These are phyloP conservation scores for Paecilomyces sp. DNA, from an alignment of 2,329 filamentous ascomycete species.

Conservation along the genomic window DNA sequence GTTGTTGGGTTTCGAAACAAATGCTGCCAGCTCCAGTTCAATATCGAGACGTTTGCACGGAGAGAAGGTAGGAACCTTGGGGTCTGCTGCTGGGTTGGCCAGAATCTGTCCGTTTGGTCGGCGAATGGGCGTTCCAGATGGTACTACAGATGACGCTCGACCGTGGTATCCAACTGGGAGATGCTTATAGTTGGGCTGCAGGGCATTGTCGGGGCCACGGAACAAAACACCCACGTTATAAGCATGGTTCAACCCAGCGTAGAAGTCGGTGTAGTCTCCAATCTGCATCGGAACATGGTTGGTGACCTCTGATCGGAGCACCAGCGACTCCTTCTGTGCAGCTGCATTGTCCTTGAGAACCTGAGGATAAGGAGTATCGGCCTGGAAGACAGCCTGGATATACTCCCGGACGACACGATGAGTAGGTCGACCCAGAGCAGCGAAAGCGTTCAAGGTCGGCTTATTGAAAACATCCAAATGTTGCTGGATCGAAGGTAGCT, in stretches of 20 bases:
- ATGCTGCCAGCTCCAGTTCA: constrained; percentile 72
- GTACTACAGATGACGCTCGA: constrained; percentile 65
- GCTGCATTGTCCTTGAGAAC: constrained; percentile 56
- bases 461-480: constrained; percentile 57
- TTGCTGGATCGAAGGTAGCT: constrained; percentile 49
- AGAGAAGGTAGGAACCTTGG: constrained; percentile 57
- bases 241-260: constrained; percentile 72
- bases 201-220: constrained; percentile 62
- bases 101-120: constrained; percentile 71
- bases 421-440: constrained; percentile 59
- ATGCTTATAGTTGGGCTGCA: constrained; percentile 76
- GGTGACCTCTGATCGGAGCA: constrained; percentile 53
- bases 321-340: constrained; percentile 51
- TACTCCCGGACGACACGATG: constrained; percentile 63
- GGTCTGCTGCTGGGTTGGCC: constrained; percentile 53
- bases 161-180: constrained; percentile 79
- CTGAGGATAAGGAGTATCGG: constrained; percentile 52
- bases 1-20: constrained; percentile 58
- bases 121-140: constrained; percentile 66
- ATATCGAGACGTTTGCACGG: constrained; percentile 65
- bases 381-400: constrained; percentile 60
- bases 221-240: constrained; percentile 66
- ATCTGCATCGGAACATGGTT: constrained; percentile 70
- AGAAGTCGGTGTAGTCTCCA: constrained; percentile 82
- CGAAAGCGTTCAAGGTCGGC: constrained; percentile 65